Conservation (phyloP, 495 filamentous ascomycete genomes). For the Daldinia vernicosa region DNA sequence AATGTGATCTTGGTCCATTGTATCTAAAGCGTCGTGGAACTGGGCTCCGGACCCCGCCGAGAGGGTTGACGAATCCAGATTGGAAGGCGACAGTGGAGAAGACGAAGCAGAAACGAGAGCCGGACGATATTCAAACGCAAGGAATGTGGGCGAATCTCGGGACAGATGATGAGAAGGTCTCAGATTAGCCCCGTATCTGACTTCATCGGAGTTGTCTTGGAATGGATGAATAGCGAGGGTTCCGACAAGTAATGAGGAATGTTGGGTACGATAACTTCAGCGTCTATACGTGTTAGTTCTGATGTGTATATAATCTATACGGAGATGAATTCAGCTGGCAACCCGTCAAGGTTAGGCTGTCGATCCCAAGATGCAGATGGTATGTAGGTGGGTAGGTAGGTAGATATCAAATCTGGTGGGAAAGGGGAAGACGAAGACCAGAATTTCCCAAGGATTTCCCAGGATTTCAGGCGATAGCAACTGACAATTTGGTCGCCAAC, state of each 20-base stretch:
- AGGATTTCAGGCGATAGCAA: neutral
- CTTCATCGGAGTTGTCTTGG: constrained; percentile 46
- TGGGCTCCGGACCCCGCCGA: constrained; percentile 59
- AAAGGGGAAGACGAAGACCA: constrained; percentile 26
- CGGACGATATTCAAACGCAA: constrained; percentile 20
- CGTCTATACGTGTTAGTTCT: constrained; percentile 6
- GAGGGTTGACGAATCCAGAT: constrained; percentile 60
- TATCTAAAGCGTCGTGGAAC: constrained; percentile 61
- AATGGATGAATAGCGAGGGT: constrained; percentile 18
- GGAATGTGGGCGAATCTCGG: constrained; percentile 12
- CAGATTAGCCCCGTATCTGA: constrained; percentile 44
- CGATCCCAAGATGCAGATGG: constrained; percentile 28
- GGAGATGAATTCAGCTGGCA: constrained; percentile 14
- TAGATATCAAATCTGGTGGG: constrained; percentile 19
- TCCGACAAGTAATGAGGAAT: constrained; percentile 19
- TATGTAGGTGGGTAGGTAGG: no score
- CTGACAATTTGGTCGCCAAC: constrained; percentile 2
- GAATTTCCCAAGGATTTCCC: constrained; percentile 5
- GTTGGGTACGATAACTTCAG: constrained; percentile 9
- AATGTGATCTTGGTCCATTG: constrained; percentile 57
- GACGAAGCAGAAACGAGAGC: constrained; percentile 3
- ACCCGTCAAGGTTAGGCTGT: constrained; percentile 27
- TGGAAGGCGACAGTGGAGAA: constrained; percentile 35
- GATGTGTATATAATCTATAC: constrained; percentile 26
- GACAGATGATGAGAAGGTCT: constrained; percentile 34